Percentiles rank a stretch among this genome's conserved stretches.
phyloP scores from a whole-genome alignment of 345 rosid species.

The Citrus glauca region DNA sequence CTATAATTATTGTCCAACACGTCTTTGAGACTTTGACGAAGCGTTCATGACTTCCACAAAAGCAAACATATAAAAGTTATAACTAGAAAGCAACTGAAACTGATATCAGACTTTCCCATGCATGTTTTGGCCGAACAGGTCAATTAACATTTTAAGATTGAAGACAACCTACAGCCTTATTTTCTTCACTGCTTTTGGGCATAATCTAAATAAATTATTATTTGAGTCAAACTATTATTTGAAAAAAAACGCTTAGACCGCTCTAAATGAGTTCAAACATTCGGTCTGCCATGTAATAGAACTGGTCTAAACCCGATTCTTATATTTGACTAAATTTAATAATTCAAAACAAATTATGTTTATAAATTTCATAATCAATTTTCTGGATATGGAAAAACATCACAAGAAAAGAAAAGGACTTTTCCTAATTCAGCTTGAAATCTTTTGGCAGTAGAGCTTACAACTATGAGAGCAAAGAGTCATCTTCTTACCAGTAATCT shows the following conservation, averaged over 20 bases:
- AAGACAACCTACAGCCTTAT: background rate
- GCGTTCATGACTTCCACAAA: background rate
- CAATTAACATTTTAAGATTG: background rate
- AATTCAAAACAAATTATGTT: too few species aligned
- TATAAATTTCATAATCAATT: too few species aligned
- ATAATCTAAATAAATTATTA: too few species aligned
- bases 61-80: too few species aligned
- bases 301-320: too few species aligned
- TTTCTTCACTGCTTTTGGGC: too few species aligned
- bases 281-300: accelerated
- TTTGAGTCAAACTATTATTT: too few species aligned
- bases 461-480: background rate
- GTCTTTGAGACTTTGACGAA: background rate
- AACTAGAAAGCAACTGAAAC: background rate
- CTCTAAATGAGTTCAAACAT: too few species aligned
- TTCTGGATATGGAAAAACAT: background rate
- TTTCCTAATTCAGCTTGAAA: background rate
- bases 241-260: too few species aligned
- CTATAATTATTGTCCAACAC: background rate
- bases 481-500: constrained; percentile 63
- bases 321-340: too few species aligned
- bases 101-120: background rate
- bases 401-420: background rate
- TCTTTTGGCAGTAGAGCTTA: background rate
- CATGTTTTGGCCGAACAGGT: background rate